Evolutionary conservation across 1,284 basidiomycete species (phyloP).

Genomic region (Ustilago lituana): DNA sequence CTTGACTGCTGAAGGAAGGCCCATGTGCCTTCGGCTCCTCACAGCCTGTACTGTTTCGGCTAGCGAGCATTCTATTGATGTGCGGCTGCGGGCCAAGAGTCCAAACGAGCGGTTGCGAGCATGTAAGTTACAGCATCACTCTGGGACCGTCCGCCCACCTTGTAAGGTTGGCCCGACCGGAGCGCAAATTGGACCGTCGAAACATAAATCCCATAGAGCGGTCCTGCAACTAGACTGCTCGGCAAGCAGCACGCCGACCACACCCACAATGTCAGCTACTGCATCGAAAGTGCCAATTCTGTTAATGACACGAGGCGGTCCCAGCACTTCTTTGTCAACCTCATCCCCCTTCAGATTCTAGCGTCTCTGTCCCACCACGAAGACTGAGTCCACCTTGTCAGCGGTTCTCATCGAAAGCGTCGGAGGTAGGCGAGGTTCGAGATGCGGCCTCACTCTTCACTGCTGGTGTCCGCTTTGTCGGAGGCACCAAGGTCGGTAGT

Average conservation of each 20-base stretch:
- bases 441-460: conserved; percentile 12
- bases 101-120: too few species aligned
- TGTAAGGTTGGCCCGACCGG: conserved; percentile 25
- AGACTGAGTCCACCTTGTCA: too few species aligned
- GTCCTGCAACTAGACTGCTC: neutral
- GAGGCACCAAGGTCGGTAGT: neutral
- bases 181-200: conserved; percentile 13
- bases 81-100: neutral
- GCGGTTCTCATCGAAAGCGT: too few species aligned
- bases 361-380: too few species aligned
- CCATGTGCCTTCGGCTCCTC: too few species aligned
- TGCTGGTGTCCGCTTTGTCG: neutral
- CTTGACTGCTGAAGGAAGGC: too few species aligned
- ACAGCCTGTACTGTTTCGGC: too few species aligned
- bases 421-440: too few species aligned
- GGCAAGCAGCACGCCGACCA: neutral
- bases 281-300: neutral
- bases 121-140: too few species aligned
- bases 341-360: too few species aligned
- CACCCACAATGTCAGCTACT: neutral
- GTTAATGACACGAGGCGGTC: neutral
- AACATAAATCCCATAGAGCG: neutral
- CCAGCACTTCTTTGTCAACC: neutral
- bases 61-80: too few species aligned
- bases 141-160: too few species aligned